phyloP scores from a whole-genome alignment of 2,329 filamentous ascomycete species.

The Coleophoma eucalyptorum region DNA sequence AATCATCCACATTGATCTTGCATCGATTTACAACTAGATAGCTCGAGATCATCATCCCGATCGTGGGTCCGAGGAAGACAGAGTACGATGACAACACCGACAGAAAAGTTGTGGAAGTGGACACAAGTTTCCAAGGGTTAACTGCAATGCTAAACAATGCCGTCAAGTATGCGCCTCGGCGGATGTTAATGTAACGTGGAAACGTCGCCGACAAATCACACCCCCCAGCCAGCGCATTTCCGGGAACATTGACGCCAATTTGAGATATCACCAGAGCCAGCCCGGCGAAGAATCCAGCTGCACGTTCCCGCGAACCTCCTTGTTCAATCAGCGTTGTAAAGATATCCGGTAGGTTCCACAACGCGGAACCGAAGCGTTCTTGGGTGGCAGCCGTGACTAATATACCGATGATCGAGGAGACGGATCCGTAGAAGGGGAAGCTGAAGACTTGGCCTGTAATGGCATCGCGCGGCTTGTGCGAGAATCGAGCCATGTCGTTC shows the following conservation, averaged over 20 bases:
- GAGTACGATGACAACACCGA: conserved; percentile 38
- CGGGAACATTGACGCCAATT: conserved; percentile 33
- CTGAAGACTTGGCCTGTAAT: conserved; percentile 35
- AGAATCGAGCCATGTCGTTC: conserved; percentile 38
- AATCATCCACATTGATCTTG: conserved; percentile 25
- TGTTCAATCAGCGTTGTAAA: conserved; percentile 28
- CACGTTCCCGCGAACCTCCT: conserved; percentile 28
- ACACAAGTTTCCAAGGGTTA: conserved; percentile 46
- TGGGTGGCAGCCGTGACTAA: conserved; percentile 38
- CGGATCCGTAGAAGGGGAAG: conserved; percentile 32
- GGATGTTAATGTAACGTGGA: conserved; percentile 50
- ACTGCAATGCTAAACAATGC: conserved; percentile 37
- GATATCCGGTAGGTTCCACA: conserved; percentile 37
- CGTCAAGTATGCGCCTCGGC: conserved; percentile 46
- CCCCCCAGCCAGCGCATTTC: conserved; percentile 33
- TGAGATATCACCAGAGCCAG: conserved; percentile 32
- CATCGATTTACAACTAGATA: conserved; percentile 34
- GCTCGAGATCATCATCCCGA: conserved; percentile 35
- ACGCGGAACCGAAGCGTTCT: conserved; percentile 40
- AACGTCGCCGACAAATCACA: conserved; percentile 36
- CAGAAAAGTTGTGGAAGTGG: conserved; percentile 40
- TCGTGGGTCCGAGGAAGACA: conserved; percentile 42
- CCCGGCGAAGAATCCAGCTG: conserved; percentile 34
- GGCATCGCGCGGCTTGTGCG: conserved; percentile 31
- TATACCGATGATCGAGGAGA: conserved; percentile 34